Evolutionary conservation across 73 alveolate species (phyloP).

Genomic region (Paramecium caudatum): DNA sequence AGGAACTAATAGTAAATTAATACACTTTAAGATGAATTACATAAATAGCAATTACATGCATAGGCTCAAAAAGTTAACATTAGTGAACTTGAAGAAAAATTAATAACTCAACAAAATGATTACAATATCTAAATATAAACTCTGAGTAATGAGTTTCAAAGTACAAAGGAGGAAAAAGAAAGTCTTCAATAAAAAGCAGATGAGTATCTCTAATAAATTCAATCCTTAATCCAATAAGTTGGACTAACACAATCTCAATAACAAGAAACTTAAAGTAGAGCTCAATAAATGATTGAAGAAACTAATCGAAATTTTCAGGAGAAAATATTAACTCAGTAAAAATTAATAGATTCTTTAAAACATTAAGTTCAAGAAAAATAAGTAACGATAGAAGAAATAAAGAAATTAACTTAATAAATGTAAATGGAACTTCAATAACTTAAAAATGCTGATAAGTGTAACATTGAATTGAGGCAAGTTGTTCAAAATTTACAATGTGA

Average conservation of each 20-base stretch:
- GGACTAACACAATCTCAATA: conserved; percentile 24
- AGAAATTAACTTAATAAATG: background rate
- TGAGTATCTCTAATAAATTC: background rate
- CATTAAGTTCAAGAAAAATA: background rate
- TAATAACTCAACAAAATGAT: background rate
- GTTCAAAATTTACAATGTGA: too few species aligned
- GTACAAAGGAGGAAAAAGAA: background rate
- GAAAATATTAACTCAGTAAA: background rate
- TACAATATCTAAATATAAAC: background rate
- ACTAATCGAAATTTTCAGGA: background rate
- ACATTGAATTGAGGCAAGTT: background rate
- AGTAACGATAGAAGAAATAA: background rate
- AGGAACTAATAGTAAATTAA: background rate
- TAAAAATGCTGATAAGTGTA: background rate
- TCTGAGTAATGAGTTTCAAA: background rate
- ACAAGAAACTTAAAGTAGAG: background rate
- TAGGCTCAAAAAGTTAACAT: background rate
- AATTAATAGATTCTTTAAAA: background rate
- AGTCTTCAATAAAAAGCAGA: conserved; percentile 5
- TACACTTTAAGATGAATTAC: background rate
- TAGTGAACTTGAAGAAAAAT: background rate
- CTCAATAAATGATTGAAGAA: background rate
- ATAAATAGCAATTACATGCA: background rate
- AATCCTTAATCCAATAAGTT: background rate
- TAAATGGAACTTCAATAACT: background rate